Percentiles rank a stretch among this genome's conserved stretches.
Conservation (phyloP, 148 eudicot genomes). For the Amaranthus cruentus region DNA sequence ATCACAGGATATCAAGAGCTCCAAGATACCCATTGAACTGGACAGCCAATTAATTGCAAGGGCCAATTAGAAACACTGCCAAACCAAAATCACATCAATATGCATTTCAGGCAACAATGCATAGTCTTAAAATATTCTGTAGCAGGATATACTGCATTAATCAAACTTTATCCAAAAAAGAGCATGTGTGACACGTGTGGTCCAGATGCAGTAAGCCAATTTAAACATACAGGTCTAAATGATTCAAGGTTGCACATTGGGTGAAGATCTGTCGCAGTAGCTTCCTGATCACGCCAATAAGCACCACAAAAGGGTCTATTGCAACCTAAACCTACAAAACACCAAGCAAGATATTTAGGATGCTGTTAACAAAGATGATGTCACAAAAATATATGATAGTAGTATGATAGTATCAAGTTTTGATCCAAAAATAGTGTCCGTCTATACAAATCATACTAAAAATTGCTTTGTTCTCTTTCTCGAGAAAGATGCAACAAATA, state of each 20-base stretch:
- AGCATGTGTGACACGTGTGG: neutral
- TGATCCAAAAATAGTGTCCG: neutral
- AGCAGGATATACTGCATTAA: neutral
- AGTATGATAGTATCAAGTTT: neutral
- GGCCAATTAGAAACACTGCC: neutral
- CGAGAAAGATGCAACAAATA: neutral
- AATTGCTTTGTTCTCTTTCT: neutral
- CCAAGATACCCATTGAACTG: neutral
- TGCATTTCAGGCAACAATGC: neutral
- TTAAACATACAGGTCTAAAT: conserved; percentile 60
- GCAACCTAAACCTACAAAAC: conserved; percentile 75
- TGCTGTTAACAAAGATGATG: neutral
- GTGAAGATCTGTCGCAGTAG: conserved; percentile 35
- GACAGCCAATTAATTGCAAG: neutral
- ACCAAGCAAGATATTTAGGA: neutral
- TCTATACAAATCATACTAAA: neutral
- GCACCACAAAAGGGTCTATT: conserved; percentile 90
- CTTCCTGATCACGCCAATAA: conserved; percentile 67
- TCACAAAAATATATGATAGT: neutral
- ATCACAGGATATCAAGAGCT: no score
- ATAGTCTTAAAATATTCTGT: neutral
- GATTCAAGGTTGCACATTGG: conserved; percentile 62
- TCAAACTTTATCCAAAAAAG: neutral
- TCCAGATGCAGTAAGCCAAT: conserved; percentile 2
- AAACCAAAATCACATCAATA: neutral